These are phyloP conservation scores for Xanthoceras sorbifolium DNA, from an alignment of 345 rosid species.

Conservation along the genomic window DNA sequence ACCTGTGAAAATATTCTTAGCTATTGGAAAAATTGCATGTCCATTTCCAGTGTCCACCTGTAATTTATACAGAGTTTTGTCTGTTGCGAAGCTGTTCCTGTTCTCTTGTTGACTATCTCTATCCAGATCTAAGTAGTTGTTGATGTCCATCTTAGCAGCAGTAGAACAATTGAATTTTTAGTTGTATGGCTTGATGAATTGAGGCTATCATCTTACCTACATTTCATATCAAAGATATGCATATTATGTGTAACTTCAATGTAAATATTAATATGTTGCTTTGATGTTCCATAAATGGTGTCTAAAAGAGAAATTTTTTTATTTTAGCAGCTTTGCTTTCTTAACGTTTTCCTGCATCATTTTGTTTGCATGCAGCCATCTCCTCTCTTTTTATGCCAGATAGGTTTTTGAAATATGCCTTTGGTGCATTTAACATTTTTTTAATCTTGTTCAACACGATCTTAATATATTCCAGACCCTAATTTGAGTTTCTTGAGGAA, in stretches of 20 bases:
- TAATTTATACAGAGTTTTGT: neutral
- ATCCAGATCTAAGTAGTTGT: neutral
- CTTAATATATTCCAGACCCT: neutral
- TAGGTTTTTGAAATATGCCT: neutral
- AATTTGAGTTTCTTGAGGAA: neutral
- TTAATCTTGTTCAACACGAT: neutral
- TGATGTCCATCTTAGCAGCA: neutral
- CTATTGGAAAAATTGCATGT: neutral
- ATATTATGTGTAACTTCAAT: neutral
- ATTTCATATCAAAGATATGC: neutral
- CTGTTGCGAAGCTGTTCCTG: too few relatives aligned
- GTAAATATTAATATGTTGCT: neutral
- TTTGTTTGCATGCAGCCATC: neutral
- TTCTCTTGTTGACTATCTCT: neutral
- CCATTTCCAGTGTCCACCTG: neutral
- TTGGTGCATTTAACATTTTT: neutral
- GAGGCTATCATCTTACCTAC: neutral
- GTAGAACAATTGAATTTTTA: neutral
- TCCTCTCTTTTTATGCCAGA: neutral
- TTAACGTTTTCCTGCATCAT: neutral
- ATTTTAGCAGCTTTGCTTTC: neutral
- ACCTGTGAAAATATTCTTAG: neutral
- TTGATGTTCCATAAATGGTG: neutral
- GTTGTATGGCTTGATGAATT: neutral
- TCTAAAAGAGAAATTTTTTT: neutral